Base-by-base conservation (phyloP, 352 stramenopile species). In the Globisporangium carolinianum region DNA sequence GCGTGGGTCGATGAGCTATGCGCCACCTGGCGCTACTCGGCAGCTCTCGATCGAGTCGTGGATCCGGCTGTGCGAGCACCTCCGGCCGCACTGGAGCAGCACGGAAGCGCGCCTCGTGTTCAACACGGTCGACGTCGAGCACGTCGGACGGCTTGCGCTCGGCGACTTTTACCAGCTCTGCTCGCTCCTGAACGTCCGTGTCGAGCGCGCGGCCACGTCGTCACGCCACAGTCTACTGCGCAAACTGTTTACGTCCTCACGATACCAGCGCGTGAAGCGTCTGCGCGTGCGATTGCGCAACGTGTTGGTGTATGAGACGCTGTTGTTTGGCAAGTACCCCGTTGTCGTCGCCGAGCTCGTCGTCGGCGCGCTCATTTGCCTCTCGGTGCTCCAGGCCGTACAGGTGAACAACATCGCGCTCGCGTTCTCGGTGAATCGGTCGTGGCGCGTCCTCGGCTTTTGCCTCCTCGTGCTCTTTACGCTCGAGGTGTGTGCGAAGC, bases 361-460 rank as follows among this genome's bases (percentile, higher is more conserved):
- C 17, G 83, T 93, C 4, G 83, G 83, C 8, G 51, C 75, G 52
- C 64, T 93, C 35, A 91, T 93, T 60, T 86, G 79, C 56, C 67
- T 91, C 6, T 90, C 79, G 6, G 79, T 93, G 46, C 66, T 91
- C 14, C 83, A 93, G 52, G 79, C 83, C 18, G 72, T 90, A 24
- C 83, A 93, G 54, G 83, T 93, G 6, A 93, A 93, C 76, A 89
- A 91, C 58, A 88, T 91, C 48, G 53, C 79, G 41, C 53, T 91
- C 7, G 83, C 83, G 36, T 91, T 91, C 54, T 89, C 79, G 0
- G 72, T 78, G 15, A 89, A 93, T 60, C 70, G 69, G 9, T 83
- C 72, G 36, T 93, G 83, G 83, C 80, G 83, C 4, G 57, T 91
- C 35, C 66, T 91, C 7, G 83, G 83, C 7, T 81, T 91, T 47